Percentiles rank a stretch among this genome's conserved stretches.
These are phyloP conservation scores for Talaromyces atroroseus DNA, from an alignment of 2,329 filamentous ascomycete species.

Conservation along the genomic window DNA sequence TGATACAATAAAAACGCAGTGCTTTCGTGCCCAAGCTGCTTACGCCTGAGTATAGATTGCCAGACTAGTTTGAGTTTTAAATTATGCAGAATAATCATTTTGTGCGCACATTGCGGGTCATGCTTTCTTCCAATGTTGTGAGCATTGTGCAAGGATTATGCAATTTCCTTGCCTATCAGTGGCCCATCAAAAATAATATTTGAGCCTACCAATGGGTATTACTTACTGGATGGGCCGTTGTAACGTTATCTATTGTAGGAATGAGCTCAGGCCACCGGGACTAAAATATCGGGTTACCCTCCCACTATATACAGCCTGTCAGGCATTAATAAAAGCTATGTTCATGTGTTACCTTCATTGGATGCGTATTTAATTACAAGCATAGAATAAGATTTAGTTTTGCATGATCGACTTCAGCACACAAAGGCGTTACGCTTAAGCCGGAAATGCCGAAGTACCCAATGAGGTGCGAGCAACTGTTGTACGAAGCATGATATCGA, in stretches of 20 bases:
- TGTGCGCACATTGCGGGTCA: background rate
- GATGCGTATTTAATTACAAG: background rate
- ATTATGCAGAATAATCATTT: background rate
- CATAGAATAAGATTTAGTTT: background rate
- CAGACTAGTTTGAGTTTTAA: background rate
- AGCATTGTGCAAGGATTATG: background rate
- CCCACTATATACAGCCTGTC: background rate
- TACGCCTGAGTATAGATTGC: background rate
- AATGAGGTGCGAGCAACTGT: background rate
- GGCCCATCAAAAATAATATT: background rate
- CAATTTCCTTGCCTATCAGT: background rate
- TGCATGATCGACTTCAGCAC: background rate
- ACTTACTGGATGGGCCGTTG: background rate
- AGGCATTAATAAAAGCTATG: background rate
- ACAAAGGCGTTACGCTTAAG: background rate
- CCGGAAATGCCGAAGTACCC: background rate
- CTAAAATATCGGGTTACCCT: background rate
- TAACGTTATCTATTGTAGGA: background rate
- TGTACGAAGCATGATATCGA: background rate
- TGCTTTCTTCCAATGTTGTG: background rate
- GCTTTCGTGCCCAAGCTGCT: background rate
- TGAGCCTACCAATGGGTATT: background rate
- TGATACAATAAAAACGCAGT: background rate
- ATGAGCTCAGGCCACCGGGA: conserved; percentile 1
- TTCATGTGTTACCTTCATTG: background rate